Base-by-base conservation (phyloP, 257 asterid genomes). In the Salvia hispanica region DNA sequence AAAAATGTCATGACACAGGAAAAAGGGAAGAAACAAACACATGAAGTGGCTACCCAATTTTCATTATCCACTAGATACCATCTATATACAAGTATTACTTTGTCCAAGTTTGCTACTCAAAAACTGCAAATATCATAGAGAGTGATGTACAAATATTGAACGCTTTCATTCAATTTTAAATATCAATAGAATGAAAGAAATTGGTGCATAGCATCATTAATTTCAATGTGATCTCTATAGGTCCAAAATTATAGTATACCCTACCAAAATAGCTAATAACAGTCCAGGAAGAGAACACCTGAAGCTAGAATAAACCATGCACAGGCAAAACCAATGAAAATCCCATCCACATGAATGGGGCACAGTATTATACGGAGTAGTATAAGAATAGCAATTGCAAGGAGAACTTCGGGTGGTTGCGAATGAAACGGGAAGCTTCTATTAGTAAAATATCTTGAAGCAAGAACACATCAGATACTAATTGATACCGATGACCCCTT, bases 1-100 rank as follows among this genome's bases (percentile, higher is more conserved):
- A 74, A 7, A 25, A 13, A 74, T 57, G 57, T 37, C 73, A 66
- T 50, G 68, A 64, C 59, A 42, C 45, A 55, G 36, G 51, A 18
- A 36, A 48, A 28, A 71, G 37, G 54, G 13, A 68, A 16, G 59
- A 55, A 28, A 31, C 61, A 55, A 8, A 58, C 4, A 58, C 33
- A 7, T 14, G 47, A 3, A 59, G 9, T 11, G 33, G 28, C 9
- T 28, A 18, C 10, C 55, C 4, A 15, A 7, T 6, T 15, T 48
- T 48, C 21, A 18, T 18, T 18, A n/a, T n/a, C n/a, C n/a, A n/a
- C n/a, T n/a, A n/a, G n/a, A n/a, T n/a, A n/a, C n/a, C n/a, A n/a
- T n/a, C n/a, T n/a, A n/a, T n/a, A n/a, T n/a, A n/a, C n/a, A n/a
- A n/a, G n/a, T n/a, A n/a, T n/a, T 45, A 55, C 42, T 45, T 73